Evolutionary conservation across 2,329 filamentous ascomycete genomes (phyloP).

Genomic region (Colletotrichum melonis): DNA sequence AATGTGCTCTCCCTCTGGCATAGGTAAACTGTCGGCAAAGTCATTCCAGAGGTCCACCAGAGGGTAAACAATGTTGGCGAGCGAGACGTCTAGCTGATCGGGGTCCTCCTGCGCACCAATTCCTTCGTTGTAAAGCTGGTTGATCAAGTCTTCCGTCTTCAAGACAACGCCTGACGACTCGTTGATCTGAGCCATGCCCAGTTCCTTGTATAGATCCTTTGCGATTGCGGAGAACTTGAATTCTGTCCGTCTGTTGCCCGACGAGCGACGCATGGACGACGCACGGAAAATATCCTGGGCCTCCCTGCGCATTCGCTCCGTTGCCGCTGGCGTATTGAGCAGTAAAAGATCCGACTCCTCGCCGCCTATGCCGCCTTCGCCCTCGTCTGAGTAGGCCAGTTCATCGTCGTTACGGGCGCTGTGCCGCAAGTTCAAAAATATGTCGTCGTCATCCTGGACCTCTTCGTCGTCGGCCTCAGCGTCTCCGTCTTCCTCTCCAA

Average conservation of each 20-base stretch:
- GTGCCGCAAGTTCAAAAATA: slow-evolving; percentile 61
- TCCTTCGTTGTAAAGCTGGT: slow-evolving; percentile 72
- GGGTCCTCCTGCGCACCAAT: slow-evolving; percentile 67
- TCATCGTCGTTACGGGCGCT: slow-evolving; percentile 44
- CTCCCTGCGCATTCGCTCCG: slow-evolving; percentile 63
- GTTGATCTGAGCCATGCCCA: slow-evolving; percentile 68
- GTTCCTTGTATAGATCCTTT: slow-evolving; percentile 72
- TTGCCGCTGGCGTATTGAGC: slow-evolving; percentile 66
- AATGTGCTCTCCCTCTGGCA: slow-evolving; percentile 63
- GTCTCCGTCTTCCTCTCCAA: slow-evolving; percentile 46
- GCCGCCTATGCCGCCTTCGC: slow-evolving; percentile 32
- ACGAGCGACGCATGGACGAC: slow-evolving; percentile 59
- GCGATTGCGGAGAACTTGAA: slow-evolving; percentile 78
- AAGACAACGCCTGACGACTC: slow-evolving; percentile 81
- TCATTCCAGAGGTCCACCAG: slow-evolving; percentile 68
- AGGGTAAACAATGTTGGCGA: slow-evolving; percentile 64
- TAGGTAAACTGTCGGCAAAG: slow-evolving; percentile 60
- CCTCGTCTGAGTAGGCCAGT: slow-evolving; percentile 40
- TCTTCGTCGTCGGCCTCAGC: slow-evolving; percentile 52
- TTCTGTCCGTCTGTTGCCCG: slow-evolving; percentile 59
- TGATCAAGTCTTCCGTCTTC: slow-evolving; percentile 78
- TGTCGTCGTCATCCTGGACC: slow-evolving; percentile 56
- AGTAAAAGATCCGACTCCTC: slow-evolving; percentile 65
- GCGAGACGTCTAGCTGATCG: slow-evolving; percentile 65
- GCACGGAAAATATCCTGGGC: slow-evolving; percentile 67